Base-by-base conservation (phyloP, 1,284 basidiomycete species). In the Trichosporon asahii region DNA sequence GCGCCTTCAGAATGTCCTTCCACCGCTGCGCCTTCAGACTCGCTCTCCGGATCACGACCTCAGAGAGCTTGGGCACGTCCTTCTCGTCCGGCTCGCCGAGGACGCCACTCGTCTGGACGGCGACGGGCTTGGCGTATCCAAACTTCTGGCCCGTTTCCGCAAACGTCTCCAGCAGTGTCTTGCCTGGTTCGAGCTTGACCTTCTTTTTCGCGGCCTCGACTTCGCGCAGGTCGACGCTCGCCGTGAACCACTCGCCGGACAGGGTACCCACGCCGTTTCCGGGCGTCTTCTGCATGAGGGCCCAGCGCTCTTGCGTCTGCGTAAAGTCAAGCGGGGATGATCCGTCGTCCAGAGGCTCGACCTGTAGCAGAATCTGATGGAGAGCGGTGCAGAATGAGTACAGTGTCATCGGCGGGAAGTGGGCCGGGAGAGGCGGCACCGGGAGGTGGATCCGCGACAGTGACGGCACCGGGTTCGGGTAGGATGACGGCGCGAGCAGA, bases 381-480 rank as follows among this genome's bases (percentile, higher is more conserved):
- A 82, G 72, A 2, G 75, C 70, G 2, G 70, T 74, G 69, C 80
- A 82, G 65, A 82, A 82, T 40, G 73, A 74, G 77, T 81, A 81
- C 33, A 82, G 77, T 4, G 65, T 70, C 64, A 81, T 75, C 5
- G 78, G 77, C 0, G 76, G 76, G 29, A 75, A 77, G 63, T 80
- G 79, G 6, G 78, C 77, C 5, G 78, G 76, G 5, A 82, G 75
- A 8, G 80, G 76, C 0, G 79, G 78, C 3, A 77, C 71, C 0
- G 81, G 76, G 4, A 78, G 70, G 68, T 79, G 78, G 44, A 82
- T 77, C 29, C 76, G 76, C 2, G 74, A 66, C 21, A 77, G 71
- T 12, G 78, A 74, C 0, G 81, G 80, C 37, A 82, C 74, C 9
- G 81, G 81, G 65, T 80, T 80, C n/a, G 81, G 81, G 65, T 82